Conservation (phyloP, 306 rosid genomes). For the Vachellia collinsii region DNA sequence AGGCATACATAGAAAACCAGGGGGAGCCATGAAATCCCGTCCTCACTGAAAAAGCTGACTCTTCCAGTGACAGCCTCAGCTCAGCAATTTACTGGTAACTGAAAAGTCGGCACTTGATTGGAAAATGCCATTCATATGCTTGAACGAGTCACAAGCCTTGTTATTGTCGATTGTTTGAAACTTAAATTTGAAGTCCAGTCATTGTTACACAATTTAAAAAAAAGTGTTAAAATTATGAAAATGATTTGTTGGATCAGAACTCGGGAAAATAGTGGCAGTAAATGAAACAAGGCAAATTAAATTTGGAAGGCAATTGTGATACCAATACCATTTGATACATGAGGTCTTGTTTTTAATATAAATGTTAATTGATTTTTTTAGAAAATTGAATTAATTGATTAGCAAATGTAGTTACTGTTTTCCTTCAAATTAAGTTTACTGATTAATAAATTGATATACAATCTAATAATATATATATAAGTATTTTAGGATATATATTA, state of each 20-base stretch:
- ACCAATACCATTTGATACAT: too few species aligned
- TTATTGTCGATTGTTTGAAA: not conserved
- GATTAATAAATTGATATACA: too few species aligned
- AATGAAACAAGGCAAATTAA: not conserved
- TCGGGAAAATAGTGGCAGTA: not conserved
- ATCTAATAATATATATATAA: too few species aligned
- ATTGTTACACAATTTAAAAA: not conserved
- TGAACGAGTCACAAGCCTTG: not conserved
- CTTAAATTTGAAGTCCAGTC: not conserved
- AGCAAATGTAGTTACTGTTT: too few species aligned
- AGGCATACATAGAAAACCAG: too few species aligned
- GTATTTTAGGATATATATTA: too few species aligned
- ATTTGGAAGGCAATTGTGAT: slow-evolving; percentile 8
- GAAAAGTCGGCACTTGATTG: not conserved
- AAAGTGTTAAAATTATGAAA: not conserved
- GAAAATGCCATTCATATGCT: not conserved
- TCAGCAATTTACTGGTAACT: not conserved
- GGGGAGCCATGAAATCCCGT: too few species aligned
- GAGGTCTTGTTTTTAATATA: too few species aligned
- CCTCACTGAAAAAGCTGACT: not conserved
- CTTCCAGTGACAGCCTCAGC: not conserved
- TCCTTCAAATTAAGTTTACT: too few species aligned
- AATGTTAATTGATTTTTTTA: too few species aligned
- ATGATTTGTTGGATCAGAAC: not conserved
- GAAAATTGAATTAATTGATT: too few species aligned